These are phyloP conservation scores for Crithidia thermophila DNA, from an alignment of 208 protist species.

Conservation along the genomic window DNA sequence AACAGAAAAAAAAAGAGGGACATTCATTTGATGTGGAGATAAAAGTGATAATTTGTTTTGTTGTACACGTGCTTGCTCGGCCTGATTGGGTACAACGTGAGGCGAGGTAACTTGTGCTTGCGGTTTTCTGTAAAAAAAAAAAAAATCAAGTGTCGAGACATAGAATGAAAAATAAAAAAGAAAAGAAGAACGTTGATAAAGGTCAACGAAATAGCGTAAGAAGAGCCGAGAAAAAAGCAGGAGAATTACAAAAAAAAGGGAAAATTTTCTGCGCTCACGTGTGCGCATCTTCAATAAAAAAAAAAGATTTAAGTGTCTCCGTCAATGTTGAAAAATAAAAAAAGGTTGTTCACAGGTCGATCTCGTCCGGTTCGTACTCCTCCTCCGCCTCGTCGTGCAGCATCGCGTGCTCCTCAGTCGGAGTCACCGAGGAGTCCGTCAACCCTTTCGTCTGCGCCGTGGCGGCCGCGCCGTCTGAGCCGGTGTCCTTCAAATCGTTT, in stretches of 20 bases:
- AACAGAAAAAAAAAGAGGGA: constrained; percentile 13
- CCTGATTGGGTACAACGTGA: too few relatives aligned
- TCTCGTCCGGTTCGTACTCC: constrained; percentile 81
- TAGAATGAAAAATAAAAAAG: constrained; percentile 26
- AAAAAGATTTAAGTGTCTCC: too few relatives aligned
- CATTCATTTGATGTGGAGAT: too few relatives aligned
- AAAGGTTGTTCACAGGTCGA: constrained; percentile 59
- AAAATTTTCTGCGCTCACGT: too few relatives aligned
- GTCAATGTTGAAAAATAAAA: constrained; percentile 15
- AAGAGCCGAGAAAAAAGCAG: background rate
- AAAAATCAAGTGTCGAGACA: too few relatives aligned
- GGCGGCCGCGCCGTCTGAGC: constrained; percentile 12
- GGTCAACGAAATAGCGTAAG: background rate
- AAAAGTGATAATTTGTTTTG: too few relatives aligned
- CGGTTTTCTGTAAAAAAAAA: too few relatives aligned
- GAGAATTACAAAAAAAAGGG: background rate
- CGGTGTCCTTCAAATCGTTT: constrained; percentile 8
- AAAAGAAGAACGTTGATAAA: constrained; percentile 6
- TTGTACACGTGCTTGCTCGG: too few relatives aligned
- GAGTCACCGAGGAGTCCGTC: constrained; percentile 28
- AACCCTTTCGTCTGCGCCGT: constrained; percentile 13
- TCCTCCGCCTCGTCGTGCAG: constrained; percentile 36
- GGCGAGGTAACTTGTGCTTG: too few relatives aligned
- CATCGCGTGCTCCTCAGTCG: constrained; percentile 25
- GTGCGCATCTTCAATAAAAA: background rate